These are phyloP conservation scores for Fraxinus angustifolia DNA, from an alignment of 305 asterid species.

Conservation along the genomic window DNA sequence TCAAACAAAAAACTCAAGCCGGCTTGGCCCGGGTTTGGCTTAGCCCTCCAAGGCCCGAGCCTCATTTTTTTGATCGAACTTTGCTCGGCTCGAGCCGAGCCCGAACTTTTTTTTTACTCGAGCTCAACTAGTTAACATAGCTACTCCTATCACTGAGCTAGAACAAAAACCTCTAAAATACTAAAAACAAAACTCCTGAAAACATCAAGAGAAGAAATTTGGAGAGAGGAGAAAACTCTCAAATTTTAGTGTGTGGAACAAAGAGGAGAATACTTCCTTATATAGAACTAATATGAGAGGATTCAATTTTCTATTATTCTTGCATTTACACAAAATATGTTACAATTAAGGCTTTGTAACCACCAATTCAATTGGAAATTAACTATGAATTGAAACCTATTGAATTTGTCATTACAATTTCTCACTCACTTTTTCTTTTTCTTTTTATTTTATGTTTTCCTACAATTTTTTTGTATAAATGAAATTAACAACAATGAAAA, in stretches of 20 bases:
- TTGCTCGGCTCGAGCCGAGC: no score
- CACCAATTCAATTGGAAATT: neutral
- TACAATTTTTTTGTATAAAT: neutral
- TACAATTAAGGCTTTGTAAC: neutral
- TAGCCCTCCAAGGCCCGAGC: no score
- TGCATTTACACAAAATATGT: neutral
- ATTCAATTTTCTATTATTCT: neutral
- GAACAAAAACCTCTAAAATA: neutral
- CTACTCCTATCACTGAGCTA: neutral
- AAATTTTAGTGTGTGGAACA: neutral
- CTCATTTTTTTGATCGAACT: no score
- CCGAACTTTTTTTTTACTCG: no score
- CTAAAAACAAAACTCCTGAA: neutral
- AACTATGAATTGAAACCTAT: neutral
- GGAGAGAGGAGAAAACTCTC: neutral
- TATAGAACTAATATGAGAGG: neutral
- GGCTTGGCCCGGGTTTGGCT: no score
- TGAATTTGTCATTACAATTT: neutral
- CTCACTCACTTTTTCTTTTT: neutral
- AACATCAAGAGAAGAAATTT: neutral
- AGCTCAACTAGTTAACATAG: no score
- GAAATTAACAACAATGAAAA: neutral
- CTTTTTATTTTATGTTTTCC: neutral
- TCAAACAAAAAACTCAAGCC: no score
- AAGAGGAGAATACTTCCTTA: neutral